phyloP scores from a whole-genome alignment of 805 yeast species.

The Maudiozyma turicensis region DNA sequence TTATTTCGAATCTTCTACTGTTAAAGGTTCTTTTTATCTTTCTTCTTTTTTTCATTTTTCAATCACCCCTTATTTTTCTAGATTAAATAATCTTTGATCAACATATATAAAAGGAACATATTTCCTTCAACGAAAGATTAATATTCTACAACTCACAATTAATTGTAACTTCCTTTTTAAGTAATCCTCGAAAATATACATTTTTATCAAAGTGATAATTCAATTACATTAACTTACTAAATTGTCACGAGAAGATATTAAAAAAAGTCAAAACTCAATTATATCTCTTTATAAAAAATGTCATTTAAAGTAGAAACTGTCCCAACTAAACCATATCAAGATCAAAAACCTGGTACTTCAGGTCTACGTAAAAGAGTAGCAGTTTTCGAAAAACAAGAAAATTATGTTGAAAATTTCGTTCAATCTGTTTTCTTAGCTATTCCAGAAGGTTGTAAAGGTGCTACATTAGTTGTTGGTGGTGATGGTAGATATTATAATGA shows the following conservation, averaged over 20 bases:
- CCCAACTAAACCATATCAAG: constrained; percentile 67
- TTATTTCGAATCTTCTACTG: too few relatives aligned
- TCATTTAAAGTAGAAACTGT: constrained; percentile 28
- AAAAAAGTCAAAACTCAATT: background rate
- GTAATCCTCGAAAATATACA: background rate
- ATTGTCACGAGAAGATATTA: too few relatives aligned
- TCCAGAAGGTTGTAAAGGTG: constrained; percentile 77
- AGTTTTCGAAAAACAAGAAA: constrained; percentile 59
- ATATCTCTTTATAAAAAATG: constrained; percentile 9
- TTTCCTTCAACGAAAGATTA: too few relatives aligned
- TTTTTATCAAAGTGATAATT: too few relatives aligned
- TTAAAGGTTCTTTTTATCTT: too few relatives aligned
- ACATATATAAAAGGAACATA: too few relatives aligned
- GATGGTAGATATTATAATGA: constrained; percentile 93
- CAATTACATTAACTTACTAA: too few relatives aligned
- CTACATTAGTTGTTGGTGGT: constrained; percentile 89
- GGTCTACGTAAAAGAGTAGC: constrained; percentile 87
- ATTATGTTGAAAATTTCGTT: constrained; percentile 89
- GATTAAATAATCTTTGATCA: too few relatives aligned
- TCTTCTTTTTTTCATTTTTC: too few relatives aligned
- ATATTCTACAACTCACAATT: too few relatives aligned
- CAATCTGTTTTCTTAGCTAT: constrained; percentile 79
- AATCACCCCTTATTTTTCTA: too few relatives aligned
- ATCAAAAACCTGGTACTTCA: constrained; percentile 97
- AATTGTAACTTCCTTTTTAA: too few relatives aligned